phyloP scores from a whole-genome alignment of 805 yeast genomes.

The Candida khao-thaluensis region DNA sequence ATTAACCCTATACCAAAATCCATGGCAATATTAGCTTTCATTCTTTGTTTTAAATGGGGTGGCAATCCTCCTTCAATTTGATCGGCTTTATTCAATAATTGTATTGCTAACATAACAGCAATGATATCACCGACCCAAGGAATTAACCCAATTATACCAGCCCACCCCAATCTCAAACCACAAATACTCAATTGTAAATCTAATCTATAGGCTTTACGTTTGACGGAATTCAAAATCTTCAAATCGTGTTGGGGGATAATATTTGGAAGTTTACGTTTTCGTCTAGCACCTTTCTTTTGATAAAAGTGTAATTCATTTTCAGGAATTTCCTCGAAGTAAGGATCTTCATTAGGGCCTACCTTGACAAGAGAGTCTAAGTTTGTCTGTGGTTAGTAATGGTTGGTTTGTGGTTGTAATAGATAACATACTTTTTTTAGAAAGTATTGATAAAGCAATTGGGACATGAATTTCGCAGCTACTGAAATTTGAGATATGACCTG shows the following conservation, averaged over 20 bases:
- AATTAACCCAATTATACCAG: conserved; percentile 40
- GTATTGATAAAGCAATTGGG: conserved; percentile 27
- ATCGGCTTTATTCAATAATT: conserved; percentile 30
- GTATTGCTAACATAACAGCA: conserved; percentile 29
- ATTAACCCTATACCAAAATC: conserved; percentile 47
- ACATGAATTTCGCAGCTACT: conserved; percentile 12
- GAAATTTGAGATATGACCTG: too few relatives aligned
- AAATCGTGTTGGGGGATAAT: conserved; percentile 33
- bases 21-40: conserved; percentile 40
- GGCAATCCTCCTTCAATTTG: conserved; percentile 41
- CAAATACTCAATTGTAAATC: conserved; percentile 41
- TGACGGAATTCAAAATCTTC: conserved; percentile 35
- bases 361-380: conserved; percentile 22
- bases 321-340: conserved; percentile 43
- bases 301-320: conserved; percentile 40
- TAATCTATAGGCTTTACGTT: conserved; percentile 36
- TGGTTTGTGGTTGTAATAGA: not conserved
- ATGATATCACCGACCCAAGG: conserved; percentile 43
- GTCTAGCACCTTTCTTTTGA: conserved; percentile 39
- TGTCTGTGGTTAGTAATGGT: conserved; percentile 15
- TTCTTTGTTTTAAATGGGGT: conserved; percentile 23
- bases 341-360: conserved; percentile 35
- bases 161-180: conserved; percentile 43
- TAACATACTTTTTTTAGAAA: conserved; percentile 38
- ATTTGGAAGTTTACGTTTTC: conserved; percentile 39